phyloP scores from a whole-genome alignment of 73 alveolate species.

The Paramecium biaurelia region DNA sequence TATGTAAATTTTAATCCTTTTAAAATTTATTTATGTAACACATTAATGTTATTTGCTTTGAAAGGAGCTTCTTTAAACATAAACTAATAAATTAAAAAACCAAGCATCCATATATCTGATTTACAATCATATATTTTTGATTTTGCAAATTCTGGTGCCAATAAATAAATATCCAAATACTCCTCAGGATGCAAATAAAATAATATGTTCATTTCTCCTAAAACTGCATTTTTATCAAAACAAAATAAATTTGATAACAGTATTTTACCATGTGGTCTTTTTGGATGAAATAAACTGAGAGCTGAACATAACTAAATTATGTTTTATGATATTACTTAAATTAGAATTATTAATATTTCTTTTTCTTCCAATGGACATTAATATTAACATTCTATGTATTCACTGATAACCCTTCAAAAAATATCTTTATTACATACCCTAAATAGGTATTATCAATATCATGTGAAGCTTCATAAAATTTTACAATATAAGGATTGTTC shows the following conservation, averaged over 20 bases:
- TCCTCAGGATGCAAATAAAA: constrained; percentile 5
- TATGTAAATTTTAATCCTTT: background rate
- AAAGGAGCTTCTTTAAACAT: constrained; percentile 33
- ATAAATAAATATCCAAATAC: constrained; percentile 11
- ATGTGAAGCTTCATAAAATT: constrained; percentile 23
- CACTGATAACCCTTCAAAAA: background rate
- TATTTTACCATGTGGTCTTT: constrained; percentile 23
- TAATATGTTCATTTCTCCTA: constrained; percentile 24
- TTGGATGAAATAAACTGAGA: constrained; percentile 22
- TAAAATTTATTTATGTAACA: background rate
- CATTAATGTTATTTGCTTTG: constrained; percentile 3
- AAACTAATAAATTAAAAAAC: background rate
- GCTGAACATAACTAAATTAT: background rate
- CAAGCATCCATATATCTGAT: constrained; percentile 45
- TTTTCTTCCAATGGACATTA: background rate
- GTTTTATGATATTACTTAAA: background rate
- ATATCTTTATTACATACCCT: background rate
- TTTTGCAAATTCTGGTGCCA: constrained; percentile 22
- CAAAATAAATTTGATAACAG: background rate
- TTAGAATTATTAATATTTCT: background rate
- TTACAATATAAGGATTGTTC: background rate
- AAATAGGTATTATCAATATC: constrained; percentile 1
- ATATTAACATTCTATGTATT: background rate
- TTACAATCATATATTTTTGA: background rate
- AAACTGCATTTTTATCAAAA: background rate